A percentile compares a stretch with the other conserved stretches of the same genome.
Conservation (phyloP, 1,139 yeast genomes). For the Geotrichum candidum region DNA sequence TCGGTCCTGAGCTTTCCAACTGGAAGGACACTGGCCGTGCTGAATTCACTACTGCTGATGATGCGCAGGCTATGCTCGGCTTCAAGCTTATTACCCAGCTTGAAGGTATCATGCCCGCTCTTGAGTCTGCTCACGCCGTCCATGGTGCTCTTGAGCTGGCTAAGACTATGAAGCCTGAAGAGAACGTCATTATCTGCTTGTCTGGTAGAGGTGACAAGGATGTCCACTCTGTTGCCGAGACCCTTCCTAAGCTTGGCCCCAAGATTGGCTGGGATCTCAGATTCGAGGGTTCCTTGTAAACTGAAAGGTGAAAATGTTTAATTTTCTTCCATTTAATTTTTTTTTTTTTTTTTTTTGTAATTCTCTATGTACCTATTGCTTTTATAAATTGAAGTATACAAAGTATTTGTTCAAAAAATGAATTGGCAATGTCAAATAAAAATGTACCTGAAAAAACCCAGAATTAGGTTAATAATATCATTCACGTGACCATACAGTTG, state of each 20-base stretch:
- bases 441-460: too few species aligned
- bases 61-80: constrained; percentile 87
- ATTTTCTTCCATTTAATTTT: not conserved
- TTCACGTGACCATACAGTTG: too few species aligned
- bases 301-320: not conserved
- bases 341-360: not conserved
- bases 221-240: constrained; percentile 95
- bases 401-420: too few species aligned
- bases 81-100: constrained; percentile 82
- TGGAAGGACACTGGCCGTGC: constrained; percentile 97
- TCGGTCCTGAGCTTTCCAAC: constrained; percentile 93
- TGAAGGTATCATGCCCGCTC: constrained; percentile 97
- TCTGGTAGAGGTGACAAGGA: constrained; percentile 99
- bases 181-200: constrained; percentile 77
- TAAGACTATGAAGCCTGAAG: constrained; percentile 70
- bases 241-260: constrained; percentile 82
- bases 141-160: constrained; percentile 88
- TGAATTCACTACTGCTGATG: constrained; percentile 83
- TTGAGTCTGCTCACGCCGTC: constrained; percentile 95
- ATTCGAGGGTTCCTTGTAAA: constrained; percentile 45
- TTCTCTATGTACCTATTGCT: not conserved
- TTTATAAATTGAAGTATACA: not conserved
- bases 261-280: constrained; percentile 93
- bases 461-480: too few species aligned
- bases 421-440: too few species aligned